Base-by-base conservation (phyloP, 2,329 filamentous ascomycete species). In the Penicillium brasilianum region DNA sequence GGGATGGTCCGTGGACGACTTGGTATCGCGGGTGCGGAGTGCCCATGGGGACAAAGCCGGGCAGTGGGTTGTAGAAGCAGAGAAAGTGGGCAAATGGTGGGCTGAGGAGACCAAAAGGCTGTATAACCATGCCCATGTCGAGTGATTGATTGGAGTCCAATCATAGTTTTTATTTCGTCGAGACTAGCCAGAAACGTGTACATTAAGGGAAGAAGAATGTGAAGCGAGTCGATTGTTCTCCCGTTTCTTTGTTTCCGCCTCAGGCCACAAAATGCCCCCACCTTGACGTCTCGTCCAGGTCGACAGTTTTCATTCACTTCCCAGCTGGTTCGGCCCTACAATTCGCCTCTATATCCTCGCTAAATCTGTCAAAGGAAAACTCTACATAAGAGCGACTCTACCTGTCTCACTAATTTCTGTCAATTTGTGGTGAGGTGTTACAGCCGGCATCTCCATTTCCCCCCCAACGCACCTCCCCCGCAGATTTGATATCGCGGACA, bases 61-160 rank as follows among this genome's bases (percentile, higher is more conserved):
- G 8, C 62, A 68, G 53, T 79, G 77, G 77, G 66, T 75, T 8
- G 51, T 43, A 14, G 71, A 77, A 28, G 77, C 76, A 0, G 72
- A 72, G 49, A 68, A 73, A 43, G 69, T 78, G 37, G 74, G 71
- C 6, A 67, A 65, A 39, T 80, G 77, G 77, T 78, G 76, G 74
- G 69, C 75, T 9, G 66, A 69, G 58, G 77, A 79, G 61, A 67
- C 60, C 39, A 65, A 74, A 57, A 66, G 69, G 56, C 57, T 67
- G 52, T 66, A 69, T 66, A 61, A 69, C 66, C 65, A 64, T 36
- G 60, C 62, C 66, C 65, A 64, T 36, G 60, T 61, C 32, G 61
- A 64, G 28, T 55, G 34, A 51, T 18, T 34, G 10, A 32, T 7
- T 32, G 11, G 28, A 30, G 14, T 20, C 30, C 48, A 50, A 50